Conservation (phyloP, 2,329 filamentous ascomycete genomes). For the Teratosphaeria epicoccoides region DNA sequence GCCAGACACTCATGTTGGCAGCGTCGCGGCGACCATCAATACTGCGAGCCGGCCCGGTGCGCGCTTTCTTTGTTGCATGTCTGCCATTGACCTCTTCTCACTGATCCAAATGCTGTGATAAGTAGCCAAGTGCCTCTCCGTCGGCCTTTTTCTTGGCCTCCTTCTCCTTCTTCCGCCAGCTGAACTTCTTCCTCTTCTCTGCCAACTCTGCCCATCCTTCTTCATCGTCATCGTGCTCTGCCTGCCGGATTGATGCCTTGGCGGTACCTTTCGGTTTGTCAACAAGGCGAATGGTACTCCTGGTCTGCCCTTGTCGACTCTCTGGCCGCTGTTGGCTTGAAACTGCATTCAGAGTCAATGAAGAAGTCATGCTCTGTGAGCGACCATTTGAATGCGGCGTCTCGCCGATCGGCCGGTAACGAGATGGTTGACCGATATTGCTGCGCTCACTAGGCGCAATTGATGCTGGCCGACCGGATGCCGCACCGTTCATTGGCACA, state of each 20-base stretch:
- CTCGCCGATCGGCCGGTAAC: constrained; percentile 76
- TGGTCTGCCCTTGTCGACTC: constrained; percentile 7
- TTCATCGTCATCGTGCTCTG: constrained; percentile 24
- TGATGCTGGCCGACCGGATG: constrained; percentile 66
- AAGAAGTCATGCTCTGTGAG: constrained; percentile 31
- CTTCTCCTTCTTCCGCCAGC: constrained; percentile 13
- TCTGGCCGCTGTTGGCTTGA: constrained; percentile 11
- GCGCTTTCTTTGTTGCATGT: not conserved
- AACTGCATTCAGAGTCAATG: constrained; percentile 20
- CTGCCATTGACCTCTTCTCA: not conserved
- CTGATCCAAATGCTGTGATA: not conserved
- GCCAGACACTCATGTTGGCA: no score
- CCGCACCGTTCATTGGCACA: constrained; percentile 26
- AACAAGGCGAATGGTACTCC: constrained; percentile 26
- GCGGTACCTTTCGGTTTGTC: constrained; percentile 28
- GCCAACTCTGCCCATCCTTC: constrained; percentile 26
- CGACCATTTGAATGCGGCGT: constrained; percentile 15
- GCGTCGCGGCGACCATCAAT: not conserved
- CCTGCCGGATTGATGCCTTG: constrained; percentile 10
- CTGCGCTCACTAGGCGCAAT: constrained; percentile 94
- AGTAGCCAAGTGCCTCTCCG: not conserved
- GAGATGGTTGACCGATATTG: constrained; percentile 78
- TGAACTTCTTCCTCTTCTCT: constrained; percentile 24
- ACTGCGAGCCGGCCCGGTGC: not conserved
- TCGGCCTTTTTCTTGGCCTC: not conserved